A percentile compares a stretch with the other conserved stretches of the same genome.
phyloP scores from a whole-genome alignment of 2,329 filamentous ascomycete genomes.

The Ascochyta koolunga region DNA sequence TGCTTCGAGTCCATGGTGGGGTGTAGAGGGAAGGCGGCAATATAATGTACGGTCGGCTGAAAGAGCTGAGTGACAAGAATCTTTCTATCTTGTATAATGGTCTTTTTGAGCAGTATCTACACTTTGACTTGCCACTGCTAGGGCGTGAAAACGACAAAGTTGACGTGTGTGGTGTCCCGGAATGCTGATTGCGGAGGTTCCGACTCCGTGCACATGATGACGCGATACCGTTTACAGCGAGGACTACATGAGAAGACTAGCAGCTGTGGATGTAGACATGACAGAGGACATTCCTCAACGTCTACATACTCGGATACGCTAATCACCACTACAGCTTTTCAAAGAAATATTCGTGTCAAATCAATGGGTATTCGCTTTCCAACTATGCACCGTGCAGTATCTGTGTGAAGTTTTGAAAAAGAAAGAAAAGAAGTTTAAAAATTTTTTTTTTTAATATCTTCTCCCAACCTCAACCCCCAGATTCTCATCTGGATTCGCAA shows the following conservation, averaged over 20 bases:
- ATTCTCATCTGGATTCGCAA: constrained; percentile 46
- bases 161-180: background rate
- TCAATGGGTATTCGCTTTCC: background rate
- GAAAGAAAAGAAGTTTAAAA: too few relatives aligned
- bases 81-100: background rate
- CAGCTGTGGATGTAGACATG: too few relatives aligned
- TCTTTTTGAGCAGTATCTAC: too few relatives aligned
- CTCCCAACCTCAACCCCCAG: constrained; percentile 45
- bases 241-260: too few relatives aligned
- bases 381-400: background rate
- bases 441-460: constrained; percentile 40
- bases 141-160: constrained; percentile 4
- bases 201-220: constrained; percentile 6
- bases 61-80: background rate
- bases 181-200: background rate
- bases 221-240: background rate
- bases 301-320: too few relatives aligned
- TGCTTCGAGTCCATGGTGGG: constrained; percentile 74
- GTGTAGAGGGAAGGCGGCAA: background rate
- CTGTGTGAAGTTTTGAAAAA: too few relatives aligned
- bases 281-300: too few relatives aligned
- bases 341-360: background rate
- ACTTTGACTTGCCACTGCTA: background rate
- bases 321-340: too few relatives aligned
- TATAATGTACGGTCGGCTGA: background rate